Conservation (phyloP, 2,329 filamentous ascomycete genomes). For the Calonectria hongkongensis region DNA sequence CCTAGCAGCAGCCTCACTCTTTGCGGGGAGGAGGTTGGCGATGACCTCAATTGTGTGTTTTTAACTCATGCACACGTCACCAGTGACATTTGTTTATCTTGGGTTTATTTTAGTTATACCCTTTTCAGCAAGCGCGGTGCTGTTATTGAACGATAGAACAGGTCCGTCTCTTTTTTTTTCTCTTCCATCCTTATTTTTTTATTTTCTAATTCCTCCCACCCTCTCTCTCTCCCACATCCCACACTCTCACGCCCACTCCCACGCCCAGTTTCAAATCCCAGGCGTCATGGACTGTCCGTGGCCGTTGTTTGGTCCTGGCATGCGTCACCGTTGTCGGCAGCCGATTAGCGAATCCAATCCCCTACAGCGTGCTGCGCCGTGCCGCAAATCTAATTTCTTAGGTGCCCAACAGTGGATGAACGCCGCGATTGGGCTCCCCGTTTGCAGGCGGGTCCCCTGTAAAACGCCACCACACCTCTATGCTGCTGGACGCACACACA, state of each 20-base stretch:
- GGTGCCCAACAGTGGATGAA: conserved; percentile 36
- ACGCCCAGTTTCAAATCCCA: conserved; percentile 21
- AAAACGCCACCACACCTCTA: not conserved
- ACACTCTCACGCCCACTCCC: not conserved
- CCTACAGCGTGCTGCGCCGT: conserved; percentile 1
- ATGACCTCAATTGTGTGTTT: conserved; percentile 9
- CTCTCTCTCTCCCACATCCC: not conserved
- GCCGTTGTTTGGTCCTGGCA: conserved; percentile 35
- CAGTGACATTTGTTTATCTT: no score
- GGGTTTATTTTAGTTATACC: no score
- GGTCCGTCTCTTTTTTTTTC: conserved; percentile 1
- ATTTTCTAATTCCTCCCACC: no score
- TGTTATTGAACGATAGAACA: no score
- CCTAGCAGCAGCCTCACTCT: conserved; percentile 8
- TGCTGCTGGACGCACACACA: not conserved
- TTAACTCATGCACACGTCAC: not conserved
- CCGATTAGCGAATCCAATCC: conserved; percentile 36
- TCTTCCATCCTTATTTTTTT: not conserved
- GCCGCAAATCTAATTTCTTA: conserved; percentile 26
- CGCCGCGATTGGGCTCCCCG: conserved; percentile 21
- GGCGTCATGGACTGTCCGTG: conserved; percentile 35
- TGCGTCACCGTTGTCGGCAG: conserved; percentile 37
- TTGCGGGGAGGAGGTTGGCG: conserved; percentile 9
- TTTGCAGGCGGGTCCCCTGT: conserved; percentile 24
- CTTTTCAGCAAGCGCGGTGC: no score